Conservation (phyloP, 202 grass and related monocot genomes). For the Panicum hallii region DNA sequence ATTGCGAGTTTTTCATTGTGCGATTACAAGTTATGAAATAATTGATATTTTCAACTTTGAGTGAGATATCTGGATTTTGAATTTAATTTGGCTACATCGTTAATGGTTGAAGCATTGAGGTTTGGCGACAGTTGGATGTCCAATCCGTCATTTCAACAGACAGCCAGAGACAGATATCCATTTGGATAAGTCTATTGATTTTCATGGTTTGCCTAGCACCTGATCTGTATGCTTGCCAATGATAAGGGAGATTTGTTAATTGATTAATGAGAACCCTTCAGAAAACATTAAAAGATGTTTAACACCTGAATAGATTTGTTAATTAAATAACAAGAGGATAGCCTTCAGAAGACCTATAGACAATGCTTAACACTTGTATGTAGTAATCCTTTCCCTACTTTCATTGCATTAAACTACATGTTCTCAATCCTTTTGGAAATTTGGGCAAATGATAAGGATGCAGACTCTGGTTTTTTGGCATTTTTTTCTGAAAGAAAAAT, state of each 20-base stretch:
- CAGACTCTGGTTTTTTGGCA: background rate
- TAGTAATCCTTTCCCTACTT: background rate
- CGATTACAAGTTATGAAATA: background rate
- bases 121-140: background rate
- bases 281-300: background rate
- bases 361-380: constrained; percentile 5
- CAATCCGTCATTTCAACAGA: constrained; percentile 16
- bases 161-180: background rate
- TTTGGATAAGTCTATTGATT: background rate
- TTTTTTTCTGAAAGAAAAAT: constrained; percentile 22
- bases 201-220: constrained; percentile 20
- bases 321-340: background rate
- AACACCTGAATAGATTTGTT: background rate
- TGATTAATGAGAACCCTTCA: background rate
- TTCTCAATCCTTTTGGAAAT: constrained; percentile 22
- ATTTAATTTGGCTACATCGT: constrained; percentile 30
- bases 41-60: constrained; percentile 13
- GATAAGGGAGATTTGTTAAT: constrained; percentile 10
- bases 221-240: background rate
- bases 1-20: background rate
- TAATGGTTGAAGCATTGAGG: constrained; percentile 3
- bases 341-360: background rate
- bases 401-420: constrained; percentile 14
- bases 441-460: constrained; percentile 4
- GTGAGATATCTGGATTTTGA: background rate